Base-by-base conservation (phyloP, 495 filamentous ascomycete species). In the Hyphodiscus hymeniophilus region DNA sequence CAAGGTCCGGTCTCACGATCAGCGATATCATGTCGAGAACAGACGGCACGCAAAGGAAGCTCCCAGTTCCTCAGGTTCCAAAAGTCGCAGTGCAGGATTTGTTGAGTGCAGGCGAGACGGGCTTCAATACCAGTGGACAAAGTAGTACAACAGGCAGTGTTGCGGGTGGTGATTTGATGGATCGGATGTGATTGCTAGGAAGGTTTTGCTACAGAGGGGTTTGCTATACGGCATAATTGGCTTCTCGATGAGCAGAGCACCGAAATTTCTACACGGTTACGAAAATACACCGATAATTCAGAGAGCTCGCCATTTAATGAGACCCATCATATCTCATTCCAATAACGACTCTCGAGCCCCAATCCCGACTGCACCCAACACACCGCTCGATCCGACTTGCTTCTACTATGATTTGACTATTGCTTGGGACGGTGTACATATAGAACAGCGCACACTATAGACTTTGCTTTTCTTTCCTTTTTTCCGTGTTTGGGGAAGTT, bases 71-170 rank as follows among this genome's bases (percentile, higher is more conserved):
- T 5, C 80, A 84, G 63, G 76, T 89, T 2, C 89, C 88, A 43
- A 94, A 90, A 60, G 84, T 95, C 15, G 82, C 86, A 1, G 87
- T 95, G 3, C 88, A 94, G 52, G 90, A 95, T 56, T 72, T 96
- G 53, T 66, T 96, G 47, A 84, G 80, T 49, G 72, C 76, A 1
- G 56, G 56, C 15, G 66, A 70, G 35, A 77, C 71, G 44, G 82
- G 81, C 1, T 88, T 81, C 60, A 66, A 64, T 18, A 20, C 16
- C 7, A 54, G 50, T 33, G 58, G 58, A 21, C 55, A 55, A 23
- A 57, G 53, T 38, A 53, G 48, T 35, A 51, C 58, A 7, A 51
- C 58, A 13, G 58, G 58, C 17, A 57, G 53, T 17, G 24, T 61
- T 21, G 58, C 58, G 11, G 57, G 57, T 20, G 58, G 58, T 22